These are phyloP conservation scores for Triticum turgidum DNA, from an alignment of 176 grass and related monocot genomes.

Conservation along the genomic window DNA sequence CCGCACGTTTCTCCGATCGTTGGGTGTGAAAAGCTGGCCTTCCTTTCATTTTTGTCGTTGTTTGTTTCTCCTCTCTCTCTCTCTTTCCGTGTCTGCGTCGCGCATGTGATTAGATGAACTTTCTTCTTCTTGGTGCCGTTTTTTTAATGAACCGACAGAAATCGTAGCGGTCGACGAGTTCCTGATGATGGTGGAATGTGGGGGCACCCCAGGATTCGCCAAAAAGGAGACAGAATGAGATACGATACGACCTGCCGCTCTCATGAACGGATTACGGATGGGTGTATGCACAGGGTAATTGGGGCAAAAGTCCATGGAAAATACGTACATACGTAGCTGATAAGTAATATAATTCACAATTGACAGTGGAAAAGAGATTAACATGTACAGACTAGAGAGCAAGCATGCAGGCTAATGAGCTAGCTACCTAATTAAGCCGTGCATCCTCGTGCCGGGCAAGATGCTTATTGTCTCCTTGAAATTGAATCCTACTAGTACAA, in stretches of 20 bases:
- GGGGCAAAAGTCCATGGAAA: background rate
- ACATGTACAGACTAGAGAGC: constrained; percentile 16
- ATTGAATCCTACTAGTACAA: constrained; percentile 39
- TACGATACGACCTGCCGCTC: background rate
- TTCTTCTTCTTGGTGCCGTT: background rate
- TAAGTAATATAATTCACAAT: constrained; percentile 22
- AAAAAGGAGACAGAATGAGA: background rate
- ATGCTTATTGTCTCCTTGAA: constrained; percentile 44
- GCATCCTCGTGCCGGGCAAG: constrained; percentile 15
- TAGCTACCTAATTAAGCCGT: constrained; percentile 29
- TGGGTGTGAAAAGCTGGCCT: background rate
- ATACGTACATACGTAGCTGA: background rate
- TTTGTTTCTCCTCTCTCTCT: no score
- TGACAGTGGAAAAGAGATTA: background rate
- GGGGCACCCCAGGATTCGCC: background rate
- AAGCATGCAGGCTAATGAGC: constrained; percentile 27
- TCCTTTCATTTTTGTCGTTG: background rate
- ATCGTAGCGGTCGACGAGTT: background rate
- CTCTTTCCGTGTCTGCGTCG: background rate
- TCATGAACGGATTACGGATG: no score
- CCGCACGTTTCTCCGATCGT: background rate
- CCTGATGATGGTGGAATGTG: background rate
- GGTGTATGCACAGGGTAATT: background rate
- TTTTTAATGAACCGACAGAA: constrained; percentile 14
- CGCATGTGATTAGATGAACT: constrained; percentile 6